Percentiles rank a stretch among this genome's conserved stretches.
These are phyloP conservation scores for Colletotrichum truncatum DNA, from an alignment of 2,329 filamentous ascomycete genomes.

Conservation along the genomic window DNA sequence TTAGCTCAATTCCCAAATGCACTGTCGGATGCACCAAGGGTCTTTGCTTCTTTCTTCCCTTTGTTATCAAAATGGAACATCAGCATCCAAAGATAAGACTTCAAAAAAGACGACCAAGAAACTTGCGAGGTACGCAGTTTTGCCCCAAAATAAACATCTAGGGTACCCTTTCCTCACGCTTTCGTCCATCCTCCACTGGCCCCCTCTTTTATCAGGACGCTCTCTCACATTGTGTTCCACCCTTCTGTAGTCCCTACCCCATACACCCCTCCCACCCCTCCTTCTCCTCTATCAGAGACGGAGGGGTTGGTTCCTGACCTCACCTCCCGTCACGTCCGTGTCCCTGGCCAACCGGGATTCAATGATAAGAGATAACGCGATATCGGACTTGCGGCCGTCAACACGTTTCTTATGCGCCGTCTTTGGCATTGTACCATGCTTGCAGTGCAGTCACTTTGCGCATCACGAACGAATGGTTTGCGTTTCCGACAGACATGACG, in stretches of 20 bases:
- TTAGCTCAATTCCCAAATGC: constrained; percentile 4
- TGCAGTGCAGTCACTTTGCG: background rate
- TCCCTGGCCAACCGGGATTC: constrained; percentile 6
- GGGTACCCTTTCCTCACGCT: background rate
- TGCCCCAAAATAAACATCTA: background rate
- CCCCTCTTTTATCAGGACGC: background rate
- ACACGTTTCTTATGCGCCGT: background rate
- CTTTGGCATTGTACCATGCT: constrained; percentile 1
- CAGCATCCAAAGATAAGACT: background rate
- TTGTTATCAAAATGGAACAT: background rate
- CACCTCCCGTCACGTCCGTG: constrained; percentile 8
- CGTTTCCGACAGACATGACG: background rate
- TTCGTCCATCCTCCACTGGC: background rate
- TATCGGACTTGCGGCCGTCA: constrained; percentile 24
- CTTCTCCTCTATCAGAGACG: constrained; percentile 9
- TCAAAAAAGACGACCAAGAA: background rate
- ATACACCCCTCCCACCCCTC: background rate
- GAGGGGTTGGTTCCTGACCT: constrained; percentile 26
- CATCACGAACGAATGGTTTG: background rate
- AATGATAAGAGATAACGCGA: constrained; percentile 30
- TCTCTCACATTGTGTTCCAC: constrained; percentile 4
- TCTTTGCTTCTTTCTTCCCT: constrained; percentile 9
- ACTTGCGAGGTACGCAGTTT: background rate
- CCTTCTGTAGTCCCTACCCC: background rate
- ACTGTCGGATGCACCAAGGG: constrained; percentile 24